phyloP scores from a whole-genome alignment of 192 early-diverging fungal species.

The Mortierella alpina region DNA sequence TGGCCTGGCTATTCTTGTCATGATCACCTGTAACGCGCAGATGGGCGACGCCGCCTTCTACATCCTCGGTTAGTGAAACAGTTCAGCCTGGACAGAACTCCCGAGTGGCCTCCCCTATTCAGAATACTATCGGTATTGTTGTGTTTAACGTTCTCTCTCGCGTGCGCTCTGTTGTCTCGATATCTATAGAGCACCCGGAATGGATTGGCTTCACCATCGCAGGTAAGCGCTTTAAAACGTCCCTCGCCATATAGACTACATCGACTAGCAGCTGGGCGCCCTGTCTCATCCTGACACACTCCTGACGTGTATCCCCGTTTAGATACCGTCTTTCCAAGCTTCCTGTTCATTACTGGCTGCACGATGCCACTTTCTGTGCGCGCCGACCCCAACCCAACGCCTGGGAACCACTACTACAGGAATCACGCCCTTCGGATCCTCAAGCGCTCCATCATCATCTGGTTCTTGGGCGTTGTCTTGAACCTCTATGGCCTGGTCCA shows the following conservation, averaged over 20 bases:
- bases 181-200: slow-evolving; percentile 43
- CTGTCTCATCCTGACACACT: neutral
- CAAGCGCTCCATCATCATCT: slow-evolving; percentile 48
- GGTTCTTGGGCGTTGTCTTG: slow-evolving; percentile 53
- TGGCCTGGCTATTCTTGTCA: slow-evolving; percentile 59
- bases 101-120: neutral
- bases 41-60: slow-evolving; percentile 20
- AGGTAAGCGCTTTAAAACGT: slow-evolving; percentile 9
- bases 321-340: slow-evolving; percentile 69
- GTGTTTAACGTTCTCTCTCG: neutral
- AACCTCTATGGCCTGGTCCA: slow-evolving; percentile 51
- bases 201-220: slow-evolving; percentile 64
- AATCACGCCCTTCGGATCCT: slow-evolving; percentile 33
- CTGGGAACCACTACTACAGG: slow-evolving; percentile 3
- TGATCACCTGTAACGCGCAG: slow-evolving; percentile 66
- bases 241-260: neutral
- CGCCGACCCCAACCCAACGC: slow-evolving; percentile 11
- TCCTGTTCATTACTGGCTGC: slow-evolving; percentile 65
- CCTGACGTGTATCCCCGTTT: neutral
- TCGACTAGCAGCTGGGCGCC: neutral
- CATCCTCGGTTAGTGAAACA: slow-evolving; percentile 22
- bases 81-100: neutral
- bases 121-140: neutral
- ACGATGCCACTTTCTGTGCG: slow-evolving; percentile 45
- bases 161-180: neutral